Base-by-base conservation (phyloP, 345 rosid species). In the Populus deltoides region DNA sequence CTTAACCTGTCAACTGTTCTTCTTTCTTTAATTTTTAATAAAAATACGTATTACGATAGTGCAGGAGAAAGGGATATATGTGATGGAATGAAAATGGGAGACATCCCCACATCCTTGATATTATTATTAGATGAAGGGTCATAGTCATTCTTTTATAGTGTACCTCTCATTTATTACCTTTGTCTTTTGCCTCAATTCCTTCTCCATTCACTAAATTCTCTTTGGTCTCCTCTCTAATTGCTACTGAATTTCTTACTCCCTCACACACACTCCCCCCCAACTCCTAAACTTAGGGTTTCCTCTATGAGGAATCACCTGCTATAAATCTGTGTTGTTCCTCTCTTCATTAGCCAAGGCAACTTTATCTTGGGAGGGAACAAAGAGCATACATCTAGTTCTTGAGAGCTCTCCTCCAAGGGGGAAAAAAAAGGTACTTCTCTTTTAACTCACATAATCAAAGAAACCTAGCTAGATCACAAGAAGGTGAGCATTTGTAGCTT, bases 71-170 rank as follows among this genome's bases (percentile, higher is more conserved):
- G 71, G 69, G 55, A 80, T 31, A 80, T 31, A 76, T 69, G 47
- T 77, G 73, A 73, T 10, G 57, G 81, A 84, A 78, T 73, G 84
- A 80, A 70, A 84, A 83, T 77, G 84, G 86, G 88, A 89, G 89
- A 89, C 90, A 87, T 85, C 86, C 84, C 88, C 88, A 87, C 88
- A 83, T 68, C 77, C 47, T 27, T 79, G 83, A 86, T 84, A 83
- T 90, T 90, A 90, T 90, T 88, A 90, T 86, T 88, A 89, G 93
- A 91, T 83, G 92, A 83, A 87, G 86, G 82, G 90, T 88, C 92
- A 85, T 84, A 85, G 84, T 90, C 95, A 83, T 87, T 88, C 89
- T 88, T 88, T 77, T 57, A 45, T 84, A 84, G 89, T 85, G 89
- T 89, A 81, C 89, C 86, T 84, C 80, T 87, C 85, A 87, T 87